Base-by-base conservation (phyloP, 805 yeast genomes). In the Metahyphopichia silvanorum region DNA sequence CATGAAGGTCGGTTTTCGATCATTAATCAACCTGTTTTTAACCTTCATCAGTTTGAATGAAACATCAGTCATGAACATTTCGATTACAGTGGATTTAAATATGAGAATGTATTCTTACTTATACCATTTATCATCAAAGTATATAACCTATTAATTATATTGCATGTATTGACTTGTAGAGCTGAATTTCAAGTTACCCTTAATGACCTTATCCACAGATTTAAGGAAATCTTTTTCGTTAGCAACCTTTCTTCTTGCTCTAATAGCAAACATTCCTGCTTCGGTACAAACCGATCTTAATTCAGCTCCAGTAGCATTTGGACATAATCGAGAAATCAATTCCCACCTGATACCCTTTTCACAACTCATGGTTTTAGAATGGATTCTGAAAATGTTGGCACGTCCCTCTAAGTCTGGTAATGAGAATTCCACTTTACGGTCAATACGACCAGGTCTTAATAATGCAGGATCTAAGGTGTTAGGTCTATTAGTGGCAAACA, bases 311-410 rank as follows among this genome's bases (percentile, higher is more conserved):
- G 98, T 93, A 13, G 96, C 84, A 59, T 94, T 93, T 40, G 98
- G 98, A 69, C 98, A 93, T 54, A 93, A 72, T 57, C 99, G 77
- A 14, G 98, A 89, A 53, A 93, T 93, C 53, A 93, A 76, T 66
- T 93, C 98, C 99, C 99, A 93, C 63, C 98, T 81, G 37, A 93
- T 93, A 51, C 87, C 95, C 55, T 96, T 82, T 63, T 93, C 99
- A 44, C 89, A 93, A 47, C 96, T 84, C 98, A 93, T 93, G 32
- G 96, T 82, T 65, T 93, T 93, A 14, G 97, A 83, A 61, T 93
- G 99, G 52, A 93, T 93, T 55, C 97, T 78, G 75, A 93, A 88
- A 51, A 93, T 93, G 57, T 93, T 91, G 24, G 98, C 98, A 46
- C 99, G 79, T 30, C 98, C 99, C 57, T 93, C 98, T 44, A 93